Evolutionary conservation across 176 grass and related monocot species (phyloP), one percentile per base, ranked within the genome.

Genomic region (Rhynchospora breviuscula): DNA sequence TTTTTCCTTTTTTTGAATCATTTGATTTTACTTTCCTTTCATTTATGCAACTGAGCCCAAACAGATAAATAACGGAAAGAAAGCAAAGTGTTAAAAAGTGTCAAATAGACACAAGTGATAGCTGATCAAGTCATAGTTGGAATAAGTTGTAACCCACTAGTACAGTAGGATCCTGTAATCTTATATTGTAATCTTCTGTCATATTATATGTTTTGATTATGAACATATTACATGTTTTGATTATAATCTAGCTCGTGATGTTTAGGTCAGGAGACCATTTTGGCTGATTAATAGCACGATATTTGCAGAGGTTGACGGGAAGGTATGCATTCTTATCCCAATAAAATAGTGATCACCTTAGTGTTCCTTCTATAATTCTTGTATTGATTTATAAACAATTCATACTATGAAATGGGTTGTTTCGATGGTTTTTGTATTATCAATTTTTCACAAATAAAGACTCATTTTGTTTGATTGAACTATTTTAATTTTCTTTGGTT

Each of bases 241-340:
- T 75, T 17, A 31, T 40, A 70, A 68, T 63, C 60, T 80, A 72
- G 63, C 63, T 79, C 81, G 35, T 83, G 25, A 68, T 11, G 29
- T 91, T 89, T 87, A 98, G 95, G 93, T 98, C 83, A 89, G 91
- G 77, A 89, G 95, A 79, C 92, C 95, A 66, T 95, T 98, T 90
- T 98, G 95, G 95, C 81, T 84, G 83, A 98, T 98, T 63, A 98
- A 98, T 82, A 95, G 95, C 86, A 91, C 95, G 60, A 98, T 98
- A 84, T 98, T 95, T 86, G 87, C 86, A 73, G 95, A 98, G 87
- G 93, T 98, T 61, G 86, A 93, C 81, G 95, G 91, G 81, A 91
- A 98, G 89, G 95, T 98, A 89, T 53, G 67, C 19, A 87, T 59
- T 75, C 23, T n/a, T 53, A 15, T 51, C 10, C 67, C 46, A 13